Evolutionary conservation across 306 rosid species (phyloP), one percentile per base, ranked within the genome.

Genomic region (Cucumis sativus): DNA sequence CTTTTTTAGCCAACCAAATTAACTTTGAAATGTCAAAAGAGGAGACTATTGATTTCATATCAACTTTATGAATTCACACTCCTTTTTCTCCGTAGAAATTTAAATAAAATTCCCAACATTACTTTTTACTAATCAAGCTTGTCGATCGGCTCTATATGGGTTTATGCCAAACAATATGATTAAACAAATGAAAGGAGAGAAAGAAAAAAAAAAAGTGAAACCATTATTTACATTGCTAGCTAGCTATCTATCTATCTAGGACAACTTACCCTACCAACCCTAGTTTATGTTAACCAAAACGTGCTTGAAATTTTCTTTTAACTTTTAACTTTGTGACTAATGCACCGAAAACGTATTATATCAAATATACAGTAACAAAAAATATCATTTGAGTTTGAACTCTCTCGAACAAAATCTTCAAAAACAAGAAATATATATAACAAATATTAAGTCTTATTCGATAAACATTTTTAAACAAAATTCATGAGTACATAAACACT

Each of bases 91-190:
- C 55, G 6, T 4, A 17, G 10, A 37, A 20, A 40, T 71, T 52
- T 51, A 49, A 49, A 16, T 71, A 71, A 25, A 37, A 47, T 68
- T 18, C 6, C 28, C 15, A 66, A 43, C 17, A 43, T 68, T 43
- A 43, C 55, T 40, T 68, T 68, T 7, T 7, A 13, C 76, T 71
- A 47, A 47, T 71, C 59, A 71, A 71, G 59, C 18, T 25, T 47
- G 59, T 14, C 59, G 52, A 71, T 71, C 40, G 16, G 13, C 41
- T 72, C 77, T 51, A 49, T 47, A 28, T 49, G 76, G 43, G 33
- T 28, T 71, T 71, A 51, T 72, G 58, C 77, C 61, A 49, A 72
- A 72, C 77, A 17, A 72, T 10, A 52, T 52, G 41, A 72, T 72
- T 72, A 51, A 8, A 72, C 0, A 45, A 20, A 45, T 45, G 35